Base-by-base conservation (phyloP, 1,284 basidiomycete species). In the Pascua guehoae region DNA sequence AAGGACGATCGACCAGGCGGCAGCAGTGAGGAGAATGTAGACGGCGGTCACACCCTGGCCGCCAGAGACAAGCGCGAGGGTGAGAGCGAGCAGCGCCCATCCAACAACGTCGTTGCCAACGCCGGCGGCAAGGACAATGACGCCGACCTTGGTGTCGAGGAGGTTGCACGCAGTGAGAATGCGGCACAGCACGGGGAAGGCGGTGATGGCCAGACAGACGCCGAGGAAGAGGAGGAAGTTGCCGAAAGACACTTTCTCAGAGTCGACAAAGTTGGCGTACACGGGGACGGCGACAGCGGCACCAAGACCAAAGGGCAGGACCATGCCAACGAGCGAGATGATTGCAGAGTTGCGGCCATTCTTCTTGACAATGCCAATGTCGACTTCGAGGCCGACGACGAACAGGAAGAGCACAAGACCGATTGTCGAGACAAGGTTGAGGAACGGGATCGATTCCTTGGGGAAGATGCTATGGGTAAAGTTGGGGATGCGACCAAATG, bases 211-310 rank as follows among this genome's bases (percentile, higher is more conserved):
- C 78, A 87, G 91, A 0, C 92, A 78, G 15, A 95, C 90, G 49
- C 91, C 91, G 44, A 90, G 86, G 76, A 97, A 98, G 44, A 98
- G 85, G 82, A 98, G 85, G 75, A 98, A 98, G 71, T 96, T 84
- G 1, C 89, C 87, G 73, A 89, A 85, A 45, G 85, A 78, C 56
- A 88, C 83, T 45, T 75, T 78, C 4, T 68, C 57, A 0, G 75
- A 67, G 64, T 86, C 81, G 68, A 95, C 87, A 75, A 94, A 95
- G 43, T 62, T 60, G 53, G 87, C 78, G 79, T 95, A 98, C 38
- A 98, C 72, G 1, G 89, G 86, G 4, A 87, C 82, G 0, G 91
- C 83, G 12, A 96, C 81, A 0, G 84, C 92, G 0, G 89, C 86
- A 8, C 95, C 95, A 9, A 97, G 75, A 0, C 84, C 90, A 69